Evolutionary conservation across 2,329 filamentous ascomycete genomes (phyloP).

Genomic region (Dothidotthia symphoricarpi): DNA sequence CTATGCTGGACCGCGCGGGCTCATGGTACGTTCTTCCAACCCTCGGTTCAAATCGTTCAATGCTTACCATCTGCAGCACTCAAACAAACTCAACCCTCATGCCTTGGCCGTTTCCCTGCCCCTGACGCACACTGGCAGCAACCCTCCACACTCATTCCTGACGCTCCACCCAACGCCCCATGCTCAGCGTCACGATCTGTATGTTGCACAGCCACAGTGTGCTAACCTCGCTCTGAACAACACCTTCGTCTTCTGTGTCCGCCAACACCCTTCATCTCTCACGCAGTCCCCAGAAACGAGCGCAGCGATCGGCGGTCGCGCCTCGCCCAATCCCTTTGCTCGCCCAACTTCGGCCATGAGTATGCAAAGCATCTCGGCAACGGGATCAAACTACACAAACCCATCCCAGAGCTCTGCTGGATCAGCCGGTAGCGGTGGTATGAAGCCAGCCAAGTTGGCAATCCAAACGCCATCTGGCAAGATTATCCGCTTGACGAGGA

Average conservation of each 20-base stretch:
- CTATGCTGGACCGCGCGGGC: conserved; percentile 87
- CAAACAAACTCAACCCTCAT: conserved; percentile 93
- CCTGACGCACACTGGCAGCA: conserved; percentile 84
- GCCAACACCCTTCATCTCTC: conserved; percentile 77
- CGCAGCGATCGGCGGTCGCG: conserved; percentile 44
- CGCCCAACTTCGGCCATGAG: conserved; percentile 60
- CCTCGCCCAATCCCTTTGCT: conserved; percentile 53
- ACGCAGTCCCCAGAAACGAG: conserved; percentile 34
- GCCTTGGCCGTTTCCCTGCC: conserved; percentile 86
- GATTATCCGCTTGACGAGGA: conserved; percentile 82
- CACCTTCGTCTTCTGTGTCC: conserved; percentile 94
- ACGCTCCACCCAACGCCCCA: conserved; percentile 93
- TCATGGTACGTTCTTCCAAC: conserved; percentile 61
- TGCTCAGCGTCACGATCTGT: conserved; percentile 94
- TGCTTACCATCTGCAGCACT: conserved; percentile 57
- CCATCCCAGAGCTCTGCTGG: conserved; percentile 58
- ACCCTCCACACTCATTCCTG: conserved; percentile 91
- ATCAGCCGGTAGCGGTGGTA: conserved; percentile 56
- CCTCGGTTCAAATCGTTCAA: neutral
- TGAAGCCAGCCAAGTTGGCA: conserved; percentile 90
- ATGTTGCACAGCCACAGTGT: conserved; percentile 95
- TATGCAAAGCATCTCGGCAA: conserved; percentile 57
- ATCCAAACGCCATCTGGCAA: conserved; percentile 94
- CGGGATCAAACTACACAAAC: conserved; percentile 53
- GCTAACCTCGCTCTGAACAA: conserved; percentile 86